Evolutionary conservation across 768 basidiomycete genomes (phyloP).

Genomic region (Lactarius deliciosus): DNA sequence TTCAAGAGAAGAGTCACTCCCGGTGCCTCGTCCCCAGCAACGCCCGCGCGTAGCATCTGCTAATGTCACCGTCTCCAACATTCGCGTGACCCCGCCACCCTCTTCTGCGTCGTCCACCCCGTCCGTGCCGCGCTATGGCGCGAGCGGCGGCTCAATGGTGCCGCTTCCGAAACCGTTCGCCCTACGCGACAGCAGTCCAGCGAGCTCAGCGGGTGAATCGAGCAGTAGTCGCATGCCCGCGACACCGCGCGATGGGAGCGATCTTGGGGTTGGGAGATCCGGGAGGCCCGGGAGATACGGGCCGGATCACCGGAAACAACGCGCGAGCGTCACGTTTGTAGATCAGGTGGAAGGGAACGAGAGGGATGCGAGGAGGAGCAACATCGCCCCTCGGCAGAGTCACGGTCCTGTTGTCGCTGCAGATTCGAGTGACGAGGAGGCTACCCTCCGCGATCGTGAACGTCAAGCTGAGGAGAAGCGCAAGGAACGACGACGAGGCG

Average conservation of each 20-base stretch:
- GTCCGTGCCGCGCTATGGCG: conserved; percentile 5
- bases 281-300: conserved; percentile 32
- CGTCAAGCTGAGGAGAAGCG: conserved; percentile 53
- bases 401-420: not conserved
- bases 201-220: conserved; percentile 83
- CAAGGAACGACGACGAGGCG: conserved; percentile 71
- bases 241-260: conserved; percentile 80
- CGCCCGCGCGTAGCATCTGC: conserved; percentile 1
- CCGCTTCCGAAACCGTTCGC: conserved; percentile 56
- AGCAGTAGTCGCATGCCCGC: conserved; percentile 73
- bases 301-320: conserved; percentile 50
- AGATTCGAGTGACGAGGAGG: conserved; percentile 19
- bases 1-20: conserved; percentile 18
- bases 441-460: conserved; percentile 11
- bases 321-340: conserved; percentile 69
- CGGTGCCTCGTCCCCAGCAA: conserved; percentile 7
- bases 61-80: conserved; percentile 20
- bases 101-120: conserved; percentile 3
- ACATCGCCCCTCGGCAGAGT: conserved; percentile 13
- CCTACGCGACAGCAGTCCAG: conserved; percentile 61
- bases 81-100: conserved; percentile 17
- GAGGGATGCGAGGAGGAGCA: conserved; percentile 32
- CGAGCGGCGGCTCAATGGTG: not conserved
- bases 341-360: conserved; percentile 43
- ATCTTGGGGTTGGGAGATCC: conserved; percentile 37